These are phyloP conservation scores for Fragilariopsis cylindrus DNA, from an alignment of 108 stramenopile species.

Conservation along the genomic window DNA sequence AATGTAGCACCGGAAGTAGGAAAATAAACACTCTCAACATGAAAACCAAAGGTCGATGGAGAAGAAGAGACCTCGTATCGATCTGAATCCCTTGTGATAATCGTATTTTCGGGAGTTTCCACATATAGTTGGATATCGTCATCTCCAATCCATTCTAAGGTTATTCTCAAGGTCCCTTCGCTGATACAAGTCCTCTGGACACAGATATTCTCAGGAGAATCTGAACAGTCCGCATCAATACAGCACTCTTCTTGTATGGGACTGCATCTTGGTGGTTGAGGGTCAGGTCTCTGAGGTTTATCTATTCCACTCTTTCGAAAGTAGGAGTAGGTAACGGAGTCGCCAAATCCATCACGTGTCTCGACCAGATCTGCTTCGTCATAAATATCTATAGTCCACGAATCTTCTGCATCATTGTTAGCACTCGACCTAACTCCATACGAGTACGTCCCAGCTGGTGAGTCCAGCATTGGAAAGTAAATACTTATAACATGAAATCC, in stretches of 20 bases:
- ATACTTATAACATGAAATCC: conserved; percentile 32
- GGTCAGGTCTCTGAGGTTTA: conserved; percentile 28
- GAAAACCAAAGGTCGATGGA: conserved; percentile 25
- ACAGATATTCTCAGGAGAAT: conserved; percentile 18
- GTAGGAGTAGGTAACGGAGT: conserved; percentile 21
- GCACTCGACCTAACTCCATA: conserved; percentile 19
- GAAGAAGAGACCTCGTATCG: conserved; percentile 9
- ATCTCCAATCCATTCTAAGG: conserved; percentile 34
- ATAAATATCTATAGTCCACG: conserved; percentile 29
- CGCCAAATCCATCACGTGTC: conserved; percentile 22
- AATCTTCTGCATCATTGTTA: neutral
- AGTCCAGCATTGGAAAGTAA: conserved; percentile 25
- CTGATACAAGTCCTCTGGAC: conserved; percentile 34
- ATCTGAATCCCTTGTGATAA: conserved; percentile 3
- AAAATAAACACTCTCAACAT: conserved; percentile 36
- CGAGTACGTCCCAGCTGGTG: conserved; percentile 25
- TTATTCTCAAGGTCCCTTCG: conserved; percentile 36
- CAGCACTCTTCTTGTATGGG: conserved; percentile 32
- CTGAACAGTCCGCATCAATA: conserved; percentile 25
- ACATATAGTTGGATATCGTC: conserved; percentile 32
- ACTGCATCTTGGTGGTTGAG: conserved; percentile 22
- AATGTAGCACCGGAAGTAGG: conserved; percentile 3
- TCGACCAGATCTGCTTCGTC: conserved; percentile 27
- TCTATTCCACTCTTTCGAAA: conserved; percentile 7
- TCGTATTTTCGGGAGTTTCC: conserved; percentile 12